A percentile compares a stretch with the other conserved stretches of the same genome.
phyloP scores from a whole-genome alignment of 805 yeast genomes.

The Candida sakaeoensis region DNA sequence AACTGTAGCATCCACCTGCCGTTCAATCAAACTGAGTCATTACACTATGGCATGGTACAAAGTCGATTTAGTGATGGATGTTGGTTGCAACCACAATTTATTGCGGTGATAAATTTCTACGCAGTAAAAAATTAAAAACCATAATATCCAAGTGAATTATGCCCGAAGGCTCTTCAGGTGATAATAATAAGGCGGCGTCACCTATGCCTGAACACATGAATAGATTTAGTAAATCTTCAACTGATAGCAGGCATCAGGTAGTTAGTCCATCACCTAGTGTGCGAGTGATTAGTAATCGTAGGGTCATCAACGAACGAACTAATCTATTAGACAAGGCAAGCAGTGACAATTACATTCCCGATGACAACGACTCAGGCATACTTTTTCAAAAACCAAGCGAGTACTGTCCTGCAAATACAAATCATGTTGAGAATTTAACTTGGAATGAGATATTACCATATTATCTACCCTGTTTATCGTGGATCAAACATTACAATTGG shows the following conservation, averaged over 20 bases:
- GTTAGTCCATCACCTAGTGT: conserved; percentile 24
- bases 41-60: too few species aligned
- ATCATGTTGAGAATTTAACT: conserved; percentile 18
- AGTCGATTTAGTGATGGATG: too few species aligned
- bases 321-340: conserved; percentile 8
- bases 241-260: conserved; percentile 4
- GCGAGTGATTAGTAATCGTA: conserved; percentile 20
- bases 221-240: background rate
- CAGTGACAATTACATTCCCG: conserved; percentile 4
- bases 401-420: conserved; percentile 21
- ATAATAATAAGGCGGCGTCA: background rate
- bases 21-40: too few species aligned
- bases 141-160: too few species aligned
- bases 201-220: background rate
- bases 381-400: conserved; percentile 10
- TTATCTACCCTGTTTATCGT: conserved; percentile 63
- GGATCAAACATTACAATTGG: conserved; percentile 54
- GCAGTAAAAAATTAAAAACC: background rate
- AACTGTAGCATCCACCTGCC: too few species aligned
- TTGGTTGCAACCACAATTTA: too few species aligned
- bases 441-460: conserved; percentile 47
- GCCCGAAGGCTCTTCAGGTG: background rate
- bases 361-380: conserved; percentile 10
- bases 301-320: conserved; percentile 17
- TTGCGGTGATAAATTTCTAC: too few species aligned